Percentiles rank a stretch among this genome's conserved stretches.
Conservation (phyloP, 768 basidiomycete genomes). For the Stropharia rugosoannulata region DNA sequence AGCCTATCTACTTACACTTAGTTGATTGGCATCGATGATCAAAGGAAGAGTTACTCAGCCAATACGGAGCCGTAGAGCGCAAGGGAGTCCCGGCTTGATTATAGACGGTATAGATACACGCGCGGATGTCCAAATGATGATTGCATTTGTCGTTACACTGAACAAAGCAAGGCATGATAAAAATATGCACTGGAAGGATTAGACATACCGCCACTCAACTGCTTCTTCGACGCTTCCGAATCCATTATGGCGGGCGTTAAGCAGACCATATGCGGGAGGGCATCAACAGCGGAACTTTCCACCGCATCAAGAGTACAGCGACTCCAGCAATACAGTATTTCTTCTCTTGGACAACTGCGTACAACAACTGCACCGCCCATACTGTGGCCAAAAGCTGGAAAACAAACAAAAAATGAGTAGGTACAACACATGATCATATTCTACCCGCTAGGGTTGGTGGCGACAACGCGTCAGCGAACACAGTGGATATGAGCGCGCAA, state of each 20-base stretch:
- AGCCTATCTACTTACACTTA: constrained; percentile 55
- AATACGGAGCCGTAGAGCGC: constrained; percentile 82
- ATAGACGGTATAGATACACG: constrained; percentile 87
- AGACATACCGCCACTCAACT: constrained; percentile 92
- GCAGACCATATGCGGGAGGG: constrained; percentile 88
- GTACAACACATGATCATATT: neutral
- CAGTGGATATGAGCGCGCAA: constrained; percentile 58
- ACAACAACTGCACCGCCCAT: constrained; percentile 95
- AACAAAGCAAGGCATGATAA: neutral
- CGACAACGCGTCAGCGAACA: constrained; percentile 63
- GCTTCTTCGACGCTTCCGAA: constrained; percentile 85
- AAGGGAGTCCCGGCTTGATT: constrained; percentile 70
- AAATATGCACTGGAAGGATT: neutral
- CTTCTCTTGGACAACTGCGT: constrained; percentile 58
- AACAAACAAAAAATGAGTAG: neutral
- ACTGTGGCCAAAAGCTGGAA: constrained; percentile 85
- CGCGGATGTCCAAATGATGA: constrained; percentile 80
- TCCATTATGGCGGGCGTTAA: constrained; percentile 82
- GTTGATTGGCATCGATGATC: neutral
- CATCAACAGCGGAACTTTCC: constrained; percentile 94
- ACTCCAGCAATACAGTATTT: constrained; percentile 78
- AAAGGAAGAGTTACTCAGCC: constrained; percentile 62
- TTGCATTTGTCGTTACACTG: constrained; percentile 79
- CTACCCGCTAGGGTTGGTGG: constrained; percentile 72
- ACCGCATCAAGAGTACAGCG: constrained; percentile 85